These are phyloP conservation scores for Leccinum obscurum DNA, from an alignment of 768 basidiomycete species.

Conservation along the genomic window DNA sequence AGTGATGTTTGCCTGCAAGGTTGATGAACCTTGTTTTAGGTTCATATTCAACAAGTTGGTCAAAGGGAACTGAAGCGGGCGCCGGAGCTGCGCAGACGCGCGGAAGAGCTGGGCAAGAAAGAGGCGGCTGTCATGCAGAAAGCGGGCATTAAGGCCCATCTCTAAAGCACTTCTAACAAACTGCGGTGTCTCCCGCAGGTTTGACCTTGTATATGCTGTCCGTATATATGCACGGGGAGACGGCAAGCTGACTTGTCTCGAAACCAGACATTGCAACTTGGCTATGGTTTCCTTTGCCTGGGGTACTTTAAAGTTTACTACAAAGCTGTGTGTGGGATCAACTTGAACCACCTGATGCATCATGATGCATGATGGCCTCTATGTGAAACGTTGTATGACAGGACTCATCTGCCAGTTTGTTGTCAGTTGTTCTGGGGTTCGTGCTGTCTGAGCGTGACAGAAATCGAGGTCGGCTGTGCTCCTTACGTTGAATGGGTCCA, in stretches of 20 bases:
- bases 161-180: slow-evolving; percentile 34
- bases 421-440: background rate
- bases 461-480: background rate
- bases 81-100: slow-evolving; percentile 53
- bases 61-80: slow-evolving; percentile 84
- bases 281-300: background rate
- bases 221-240: background rate
- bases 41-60: slow-evolving; percentile 95
- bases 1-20: background rate
- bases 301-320: background rate
- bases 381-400: no score
- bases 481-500: background rate
- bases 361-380: no score
- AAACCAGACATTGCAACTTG: no score
- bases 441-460: background rate
- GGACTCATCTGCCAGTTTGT: background rate
- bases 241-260: background rate
- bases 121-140: slow-evolving; percentile 61
- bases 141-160: slow-evolving; percentile 57
- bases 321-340: background rate
- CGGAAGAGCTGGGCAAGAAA: slow-evolving; percentile 55
- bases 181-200: background rate
- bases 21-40: slow-evolving; percentile 41
- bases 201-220: background rate
- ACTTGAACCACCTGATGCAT: no score